Percentiles rank a stretch among this genome's conserved stretches.
These are phyloP conservation scores for Shiraia sp. DNA, from an alignment of 2,329 filamentous ascomycete species.

Conservation along the genomic window DNA sequence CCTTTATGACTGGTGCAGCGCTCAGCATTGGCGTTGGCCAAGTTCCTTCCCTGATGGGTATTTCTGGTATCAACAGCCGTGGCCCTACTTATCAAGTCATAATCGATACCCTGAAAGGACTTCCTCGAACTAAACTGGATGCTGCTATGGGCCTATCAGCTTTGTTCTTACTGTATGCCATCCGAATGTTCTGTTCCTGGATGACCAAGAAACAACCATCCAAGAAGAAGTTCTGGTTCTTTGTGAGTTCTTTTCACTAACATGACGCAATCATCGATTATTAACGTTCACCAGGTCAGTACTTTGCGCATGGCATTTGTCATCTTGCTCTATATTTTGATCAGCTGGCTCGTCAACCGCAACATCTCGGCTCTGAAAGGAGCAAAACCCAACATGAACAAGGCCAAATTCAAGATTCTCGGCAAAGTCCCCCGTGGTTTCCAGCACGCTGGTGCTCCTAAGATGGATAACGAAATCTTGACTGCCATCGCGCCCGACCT, in stretches of 20 bases:
- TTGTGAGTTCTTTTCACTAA: conserved; percentile 46
- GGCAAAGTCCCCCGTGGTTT: conserved; percentile 62
- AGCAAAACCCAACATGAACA: conserved; percentile 47
- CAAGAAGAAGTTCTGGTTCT: conserved; percentile 82
- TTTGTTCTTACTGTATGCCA: conserved; percentile 73
- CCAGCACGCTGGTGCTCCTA: conserved; percentile 74
- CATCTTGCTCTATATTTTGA: conserved; percentile 87
- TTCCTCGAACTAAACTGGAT: conserved; percentile 71
- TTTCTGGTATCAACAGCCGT: conserved; percentile 73
- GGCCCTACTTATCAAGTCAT: conserved; percentile 81
- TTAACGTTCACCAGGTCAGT: conserved; percentile 51
- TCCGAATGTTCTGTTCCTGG: conserved; percentile 64
- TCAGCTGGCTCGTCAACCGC: conserved; percentile 83
- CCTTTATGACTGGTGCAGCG: conserved; percentile 97
- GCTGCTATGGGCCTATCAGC: conserved; percentile 86
- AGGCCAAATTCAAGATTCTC: conserved; percentile 72
- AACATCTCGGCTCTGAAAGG: conserved; percentile 41
- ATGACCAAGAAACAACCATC: conserved; percentile 70
- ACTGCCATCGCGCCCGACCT: conserved; percentile 70
- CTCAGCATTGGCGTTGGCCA: conserved; percentile 87
- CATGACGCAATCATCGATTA: neutral
- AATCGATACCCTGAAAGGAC: conserved; percentile 78
- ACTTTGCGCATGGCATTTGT: conserved; percentile 89
- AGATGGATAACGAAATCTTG: conserved; percentile 68
- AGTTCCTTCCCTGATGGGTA: conserved; percentile 78